These are phyloP conservation scores for Fusarium musae DNA, from an alignment of 2,329 filamentous ascomycete genomes.

Conservation along the genomic window DNA sequence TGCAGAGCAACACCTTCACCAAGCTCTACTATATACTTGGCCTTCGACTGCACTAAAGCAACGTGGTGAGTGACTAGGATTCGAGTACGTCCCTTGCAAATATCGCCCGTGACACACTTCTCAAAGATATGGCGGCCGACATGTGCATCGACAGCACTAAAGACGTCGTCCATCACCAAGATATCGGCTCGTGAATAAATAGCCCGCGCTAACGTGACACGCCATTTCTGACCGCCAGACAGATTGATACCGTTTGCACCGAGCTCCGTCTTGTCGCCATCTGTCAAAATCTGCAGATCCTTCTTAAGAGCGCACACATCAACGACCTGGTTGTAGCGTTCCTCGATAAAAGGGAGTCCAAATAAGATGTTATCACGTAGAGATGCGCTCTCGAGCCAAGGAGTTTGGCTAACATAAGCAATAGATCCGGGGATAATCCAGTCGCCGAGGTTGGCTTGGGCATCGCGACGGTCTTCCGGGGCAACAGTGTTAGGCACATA, in stretches of 20 bases:
- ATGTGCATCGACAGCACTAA: conserved; percentile 84
- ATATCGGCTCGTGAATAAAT: conserved; percentile 83
- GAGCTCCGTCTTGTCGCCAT: conserved; percentile 84
- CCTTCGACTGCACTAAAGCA: conserved; percentile 73
- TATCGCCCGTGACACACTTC: conserved; percentile 76
- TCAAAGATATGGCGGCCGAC: conserved; percentile 84
- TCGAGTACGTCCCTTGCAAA: conserved; percentile 75
- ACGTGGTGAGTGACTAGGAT: conserved; percentile 87
- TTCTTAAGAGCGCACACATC: conserved; percentile 79
- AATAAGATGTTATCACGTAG: conserved; percentile 84
- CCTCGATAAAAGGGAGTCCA: conserved; percentile 74
- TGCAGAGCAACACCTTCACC: conserved; percentile 74
- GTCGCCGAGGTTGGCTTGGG: conserved; percentile 68
- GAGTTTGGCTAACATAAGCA: conserved; percentile 82
- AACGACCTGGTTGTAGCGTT: conserved; percentile 77
- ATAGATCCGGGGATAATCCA: conserved; percentile 78
- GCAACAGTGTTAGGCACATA: conserved; percentile 63
- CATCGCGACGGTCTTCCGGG: conserved; percentile 67
- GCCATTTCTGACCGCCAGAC: conserved; percentile 85
- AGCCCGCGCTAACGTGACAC: conserved; percentile 81
- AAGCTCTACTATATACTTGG: conserved; percentile 80
- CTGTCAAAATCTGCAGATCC: conserved; percentile 79
- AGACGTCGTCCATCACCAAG: conserved; percentile 84
- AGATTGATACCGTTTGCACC: conserved; percentile 87
- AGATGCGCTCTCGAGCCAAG: conserved; percentile 86